Base-by-base conservation (phyloP, 164 flowering plant species). In the Vitis rotundifolia region DNA sequence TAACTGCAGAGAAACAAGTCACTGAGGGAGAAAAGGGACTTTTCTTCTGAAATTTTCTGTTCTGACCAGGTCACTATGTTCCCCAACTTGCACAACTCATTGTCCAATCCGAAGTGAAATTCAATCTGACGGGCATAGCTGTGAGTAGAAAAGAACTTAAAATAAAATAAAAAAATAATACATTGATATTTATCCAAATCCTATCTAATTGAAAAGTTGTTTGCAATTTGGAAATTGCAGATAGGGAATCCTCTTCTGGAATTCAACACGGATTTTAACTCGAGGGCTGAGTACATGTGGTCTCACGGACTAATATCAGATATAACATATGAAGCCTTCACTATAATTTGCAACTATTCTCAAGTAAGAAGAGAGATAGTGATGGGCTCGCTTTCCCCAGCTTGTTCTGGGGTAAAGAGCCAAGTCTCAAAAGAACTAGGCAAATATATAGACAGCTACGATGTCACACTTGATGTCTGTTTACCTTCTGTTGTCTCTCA, bases 281-380 rank as follows among this genome's bases (percentile, higher is more conserved):
- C 85, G 13, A 48, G 64, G 52, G 78, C 69, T 1, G 77, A 73
- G 63, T 84, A 15, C 65, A 69, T 73, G 0, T 84, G 87, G 87
- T 81, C 87, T 12, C 87, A 79, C 63, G 84, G 83, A 3, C 31
- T 81, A 55, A 83, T 83, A 73, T 81, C 85, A 50, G 85, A 84
- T 64, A 51, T 72, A 6, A 78, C 87, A 13, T 80, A 63, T 28
- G 64, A 57, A 5, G 13, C 63, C 4, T 52, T 76, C 47, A 80
- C 68, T 48, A 16, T 48, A 11, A 58, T 64, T 2, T 84, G 87
- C 29, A 84, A 77, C 61, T 67, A 9, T 29, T 84, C 85, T 15
- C 73, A 72, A 52, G 53, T 73, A 1, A 48, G 61, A 26, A 77
- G 83, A 49, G 70, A 82, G 62, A 2, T 8, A 9, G 14, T 19